A percentile compares a stretch with the other conserved stretches of the same genome.
These are phyloP conservation scores for Chrysochromulina tobinii DNA, from an alignment of 78 protist species.

Conservation along the genomic window DNA sequence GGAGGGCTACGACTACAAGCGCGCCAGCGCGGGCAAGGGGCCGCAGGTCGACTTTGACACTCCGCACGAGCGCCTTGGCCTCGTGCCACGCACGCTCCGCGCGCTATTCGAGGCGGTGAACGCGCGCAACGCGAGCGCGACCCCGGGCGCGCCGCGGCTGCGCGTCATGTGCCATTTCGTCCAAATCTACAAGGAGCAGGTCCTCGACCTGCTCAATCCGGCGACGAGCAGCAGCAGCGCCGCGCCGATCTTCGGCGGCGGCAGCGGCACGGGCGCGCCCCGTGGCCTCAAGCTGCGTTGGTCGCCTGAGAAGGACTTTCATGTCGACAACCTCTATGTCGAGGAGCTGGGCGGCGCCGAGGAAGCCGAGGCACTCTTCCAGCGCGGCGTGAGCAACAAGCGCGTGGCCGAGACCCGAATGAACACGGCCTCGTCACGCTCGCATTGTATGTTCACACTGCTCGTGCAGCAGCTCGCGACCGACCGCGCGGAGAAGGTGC, in stretches of 20 bases:
- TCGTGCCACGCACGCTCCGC: not conserved
- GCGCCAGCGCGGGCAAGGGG: not conserved
- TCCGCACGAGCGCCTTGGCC: not conserved
- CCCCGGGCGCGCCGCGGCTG: not conserved
- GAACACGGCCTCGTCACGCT: slow-evolving; percentile 70
- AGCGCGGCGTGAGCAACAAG: slow-evolving; percentile 32
- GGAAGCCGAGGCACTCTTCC: not conserved
- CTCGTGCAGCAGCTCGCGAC: not conserved
- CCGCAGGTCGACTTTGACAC: not conserved
- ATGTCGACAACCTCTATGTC: slow-evolving; percentile 44
- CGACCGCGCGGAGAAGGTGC: not conserved
- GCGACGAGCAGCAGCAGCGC: not conserved
- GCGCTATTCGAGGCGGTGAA: not conserved
- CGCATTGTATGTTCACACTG: slow-evolving; percentile 76
- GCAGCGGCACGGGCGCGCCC: not conserved
- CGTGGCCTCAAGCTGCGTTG: slow-evolving; percentile 21
- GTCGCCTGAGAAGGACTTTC: not conserved
- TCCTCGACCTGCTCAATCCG: slow-evolving; percentile 40
- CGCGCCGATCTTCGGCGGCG: not conserved
- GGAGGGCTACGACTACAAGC: not conserved
- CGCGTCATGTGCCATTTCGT: slow-evolving; percentile 13
- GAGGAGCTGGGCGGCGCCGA: slow-evolving; percentile 13
- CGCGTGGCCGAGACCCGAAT: slow-evolving; percentile 73
- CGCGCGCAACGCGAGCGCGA: not conserved
- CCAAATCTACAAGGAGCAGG: slow-evolving; percentile 58